phyloP scores from a whole-genome alignment of 140 eudicot genomes.

The Ambrosia hybrid region DNA sequence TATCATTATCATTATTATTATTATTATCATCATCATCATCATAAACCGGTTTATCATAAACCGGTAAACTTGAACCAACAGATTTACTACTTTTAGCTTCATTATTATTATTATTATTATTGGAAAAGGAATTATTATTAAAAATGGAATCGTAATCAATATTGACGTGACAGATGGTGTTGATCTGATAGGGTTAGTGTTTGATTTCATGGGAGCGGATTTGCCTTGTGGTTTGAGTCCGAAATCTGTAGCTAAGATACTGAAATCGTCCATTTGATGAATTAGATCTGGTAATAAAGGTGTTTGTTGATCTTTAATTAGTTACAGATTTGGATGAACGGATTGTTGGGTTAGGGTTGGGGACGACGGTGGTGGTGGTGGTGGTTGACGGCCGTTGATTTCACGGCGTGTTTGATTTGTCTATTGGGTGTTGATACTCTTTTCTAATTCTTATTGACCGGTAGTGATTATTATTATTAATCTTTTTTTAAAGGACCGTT shows the following conservation, averaged over 20 bases:
- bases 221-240: conserved; percentile 74
- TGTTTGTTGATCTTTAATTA: neutral
- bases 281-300: conserved; percentile 36
- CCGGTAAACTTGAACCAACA: conserved; percentile 47
- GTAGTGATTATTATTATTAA: too few relatives aligned
- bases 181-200: conserved; percentile 29
- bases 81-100: conserved; percentile 37
- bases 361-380: too few relatives aligned
- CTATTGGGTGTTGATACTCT: too few relatives aligned
- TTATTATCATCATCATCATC: conserved; percentile 17
- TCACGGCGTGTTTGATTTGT: too few relatives aligned
- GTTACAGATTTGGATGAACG: conserved; percentile 3
- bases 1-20: conserved; percentile 55
- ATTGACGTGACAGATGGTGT: conserved; percentile 36
- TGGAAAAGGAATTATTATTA: conserved; percentile 34
- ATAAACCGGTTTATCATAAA: conserved; percentile 67
- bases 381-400: too few relatives aligned
- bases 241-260: conserved; percentile 63
- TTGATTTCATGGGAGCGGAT: conserved; percentile 80
- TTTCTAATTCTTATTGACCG: too few relatives aligned
- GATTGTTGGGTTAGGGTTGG: neutral
- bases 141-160: conserved; percentile 74
- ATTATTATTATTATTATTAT: conserved; percentile 9
- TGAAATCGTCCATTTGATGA: conserved; percentile 75
- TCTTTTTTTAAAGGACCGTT: too few relatives aligned